Conservation (phyloP, 371 early-diverging fungal species). For the Haplosporangium sp. region DNA sequence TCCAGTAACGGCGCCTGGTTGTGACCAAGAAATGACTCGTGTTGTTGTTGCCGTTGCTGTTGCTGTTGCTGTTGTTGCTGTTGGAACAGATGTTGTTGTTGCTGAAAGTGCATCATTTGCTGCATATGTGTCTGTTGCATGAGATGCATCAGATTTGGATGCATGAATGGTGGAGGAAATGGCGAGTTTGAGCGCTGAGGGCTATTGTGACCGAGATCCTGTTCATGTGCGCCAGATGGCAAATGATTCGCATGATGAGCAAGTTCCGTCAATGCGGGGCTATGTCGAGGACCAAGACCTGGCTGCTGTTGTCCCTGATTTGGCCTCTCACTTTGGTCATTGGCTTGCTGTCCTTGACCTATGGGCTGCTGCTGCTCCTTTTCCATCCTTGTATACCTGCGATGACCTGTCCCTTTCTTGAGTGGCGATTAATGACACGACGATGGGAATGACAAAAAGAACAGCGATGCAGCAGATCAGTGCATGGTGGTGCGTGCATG, state of each 20-base stretch:
- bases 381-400: too few species aligned
- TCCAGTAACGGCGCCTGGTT: background rate
- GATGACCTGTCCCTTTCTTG: too few species aligned
- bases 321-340: background rate
- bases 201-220: constrained; percentile 7
- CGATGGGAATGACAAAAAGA: too few species aligned
- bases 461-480: too few species aligned
- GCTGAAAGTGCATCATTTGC: background rate
- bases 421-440: too few species aligned
- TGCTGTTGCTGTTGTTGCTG: constrained; percentile 17
- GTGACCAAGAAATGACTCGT: background rate
- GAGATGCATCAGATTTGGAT: constrained; percentile 33
- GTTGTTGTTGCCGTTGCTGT: constrained; percentile 14
- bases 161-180: constrained; percentile 37
- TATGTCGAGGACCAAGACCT: background rate
- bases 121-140: constrained; percentile 39
- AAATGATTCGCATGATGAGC: background rate
- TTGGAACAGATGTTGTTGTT: constrained; percentile 21
- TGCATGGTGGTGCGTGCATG: too few species aligned
- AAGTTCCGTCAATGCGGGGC: background rate
- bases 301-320: constrained; percentile 2
- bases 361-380: too few species aligned
- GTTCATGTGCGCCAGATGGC: constrained; percentile 2
- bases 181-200: constrained; percentile 18
- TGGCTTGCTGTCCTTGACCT: too few species aligned